These are phyloP conservation scores for Papilionanthe hybrid DNA, from an alignment of 116 monocot species.

Conservation along the genomic window DNA sequence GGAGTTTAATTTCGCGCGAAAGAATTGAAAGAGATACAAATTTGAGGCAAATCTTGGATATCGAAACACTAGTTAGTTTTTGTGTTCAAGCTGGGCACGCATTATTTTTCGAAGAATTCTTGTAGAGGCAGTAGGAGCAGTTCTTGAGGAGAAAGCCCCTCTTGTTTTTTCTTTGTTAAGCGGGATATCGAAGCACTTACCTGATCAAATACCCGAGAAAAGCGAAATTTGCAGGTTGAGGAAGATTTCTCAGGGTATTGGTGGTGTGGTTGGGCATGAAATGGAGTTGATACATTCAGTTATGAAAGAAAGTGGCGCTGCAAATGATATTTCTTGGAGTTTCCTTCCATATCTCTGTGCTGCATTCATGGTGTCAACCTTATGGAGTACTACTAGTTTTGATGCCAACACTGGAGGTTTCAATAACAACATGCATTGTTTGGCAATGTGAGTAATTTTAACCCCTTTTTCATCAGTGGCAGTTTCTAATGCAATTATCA, in stretches of 20 bases:
- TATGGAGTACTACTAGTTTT: slow-evolving; percentile 65
- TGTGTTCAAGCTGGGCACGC: slow-evolving; percentile 78
- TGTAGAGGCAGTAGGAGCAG: slow-evolving; percentile 63
- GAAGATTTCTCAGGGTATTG: slow-evolving; percentile 47
- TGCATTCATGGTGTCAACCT: slow-evolving; percentile 64
- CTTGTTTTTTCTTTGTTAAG: slow-evolving; percentile 63
- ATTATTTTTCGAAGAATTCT: slow-evolving; percentile 68
- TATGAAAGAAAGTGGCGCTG: slow-evolving; percentile 52
- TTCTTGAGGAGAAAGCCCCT: slow-evolving; percentile 80
- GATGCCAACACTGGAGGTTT: slow-evolving; percentile 71
- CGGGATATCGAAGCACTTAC: slow-evolving; percentile 59
- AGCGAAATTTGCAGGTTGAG: slow-evolving; percentile 68
- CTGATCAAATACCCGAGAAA: slow-evolving; percentile 70
- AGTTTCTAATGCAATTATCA: background rate
- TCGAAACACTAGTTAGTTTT: slow-evolving; percentile 67
- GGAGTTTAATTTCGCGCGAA: slow-evolving; percentile 55
- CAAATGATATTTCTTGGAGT: slow-evolving; percentile 70
- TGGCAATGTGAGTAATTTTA: slow-evolving; percentile 50
- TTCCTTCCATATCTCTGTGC: slow-evolving; percentile 87
- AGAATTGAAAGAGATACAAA: slow-evolving; percentile 75
- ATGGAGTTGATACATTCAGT: slow-evolving; percentile 73
- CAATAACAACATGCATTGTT: slow-evolving; percentile 75
- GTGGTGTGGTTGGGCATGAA: slow-evolving; percentile 54
- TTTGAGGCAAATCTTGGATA: slow-evolving; percentile 76
- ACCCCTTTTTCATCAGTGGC: background rate